These are phyloP conservation scores for Epichloe gansuensis DNA, from an alignment of 2,329 filamentous ascomycete genomes.

Conservation along the genomic window DNA sequence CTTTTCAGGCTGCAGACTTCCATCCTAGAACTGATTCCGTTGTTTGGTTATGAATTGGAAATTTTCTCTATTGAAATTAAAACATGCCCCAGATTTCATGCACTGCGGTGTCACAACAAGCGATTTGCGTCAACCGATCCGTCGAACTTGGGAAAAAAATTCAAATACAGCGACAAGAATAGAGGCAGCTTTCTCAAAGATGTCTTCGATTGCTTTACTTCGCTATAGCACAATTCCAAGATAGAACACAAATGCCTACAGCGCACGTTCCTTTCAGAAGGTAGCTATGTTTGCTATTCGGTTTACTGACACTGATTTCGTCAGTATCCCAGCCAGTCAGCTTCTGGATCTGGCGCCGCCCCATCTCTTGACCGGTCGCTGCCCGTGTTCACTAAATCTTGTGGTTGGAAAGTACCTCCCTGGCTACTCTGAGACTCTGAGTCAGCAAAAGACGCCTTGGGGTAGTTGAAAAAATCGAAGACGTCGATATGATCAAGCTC, in stretches of 20 bases:
- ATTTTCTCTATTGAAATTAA: not conserved
- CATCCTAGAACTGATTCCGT: not conserved
- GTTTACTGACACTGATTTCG: not conserved
- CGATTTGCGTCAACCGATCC: not conserved
- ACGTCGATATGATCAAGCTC: conserved; percentile 32
- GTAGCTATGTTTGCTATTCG: not conserved
- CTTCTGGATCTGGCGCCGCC: conserved; percentile 7
- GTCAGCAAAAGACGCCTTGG: conserved; percentile 17
- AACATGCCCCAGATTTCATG: not conserved
- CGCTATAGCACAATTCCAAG: too few species aligned
- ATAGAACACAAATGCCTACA: not conserved
- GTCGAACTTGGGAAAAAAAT: not conserved
- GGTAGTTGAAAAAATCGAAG: conserved; percentile 33
- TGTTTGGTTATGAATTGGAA: not conserved
- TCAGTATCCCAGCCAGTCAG: conserved; percentile 11
- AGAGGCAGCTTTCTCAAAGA: not conserved
- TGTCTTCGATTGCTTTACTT: not conserved
- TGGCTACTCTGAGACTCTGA: conserved; percentile 8
- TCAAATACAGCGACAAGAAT: too few species aligned
- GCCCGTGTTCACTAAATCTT: conserved; percentile 4
- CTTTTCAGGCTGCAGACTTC: not conserved
- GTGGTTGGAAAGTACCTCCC: conserved; percentile 12
- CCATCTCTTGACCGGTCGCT: conserved; percentile 1
- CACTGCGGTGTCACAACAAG: not conserved
- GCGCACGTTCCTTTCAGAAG: not conserved